Evolutionary conservation across 768 basidiomycete species (phyloP).

Genomic region (Gelatoporia subvermispora): DNA sequence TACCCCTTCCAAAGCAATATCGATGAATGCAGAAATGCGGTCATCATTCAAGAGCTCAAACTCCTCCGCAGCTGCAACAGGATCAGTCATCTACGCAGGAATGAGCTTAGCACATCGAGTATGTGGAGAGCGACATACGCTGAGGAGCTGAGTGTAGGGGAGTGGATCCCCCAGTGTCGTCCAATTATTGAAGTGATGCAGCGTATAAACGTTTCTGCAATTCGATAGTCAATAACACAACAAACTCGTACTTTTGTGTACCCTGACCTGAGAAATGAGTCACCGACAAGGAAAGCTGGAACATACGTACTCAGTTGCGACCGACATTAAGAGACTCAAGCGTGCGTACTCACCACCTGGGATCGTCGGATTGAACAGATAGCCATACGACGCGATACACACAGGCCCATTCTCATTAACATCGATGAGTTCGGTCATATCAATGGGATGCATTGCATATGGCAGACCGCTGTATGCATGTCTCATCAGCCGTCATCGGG

Average conservation of each 20-base stretch:
- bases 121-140: background rate
- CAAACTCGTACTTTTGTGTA: too few relatives aligned
- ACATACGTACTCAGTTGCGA: too few relatives aligned
- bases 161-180: background rate
- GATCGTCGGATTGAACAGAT: background rate
- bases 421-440: background rate
- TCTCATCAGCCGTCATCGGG: too few relatives aligned
- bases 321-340: too few relatives aligned
- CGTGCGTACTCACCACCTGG: background rate
- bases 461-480: background rate
- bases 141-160: constrained; percentile 3
- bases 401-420: background rate
- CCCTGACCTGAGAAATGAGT: constrained; percentile 10
- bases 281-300: constrained; percentile 11
- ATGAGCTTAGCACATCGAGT: too few relatives aligned
- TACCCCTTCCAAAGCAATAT: too few relatives aligned
- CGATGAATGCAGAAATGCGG: too few relatives aligned
- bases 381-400: background rate
- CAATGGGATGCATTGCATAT: constrained; percentile 4
- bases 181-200: constrained; percentile 9
- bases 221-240: too few relatives aligned
- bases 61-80: too few relatives aligned
- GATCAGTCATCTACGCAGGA: too few relatives aligned
- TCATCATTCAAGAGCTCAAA: too few relatives aligned
- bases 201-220: constrained; percentile 13